These are phyloP conservation scores for Saturnispora dispora DNA, from an alignment of 805 yeast species.

Conservation along the genomic window DNA sequence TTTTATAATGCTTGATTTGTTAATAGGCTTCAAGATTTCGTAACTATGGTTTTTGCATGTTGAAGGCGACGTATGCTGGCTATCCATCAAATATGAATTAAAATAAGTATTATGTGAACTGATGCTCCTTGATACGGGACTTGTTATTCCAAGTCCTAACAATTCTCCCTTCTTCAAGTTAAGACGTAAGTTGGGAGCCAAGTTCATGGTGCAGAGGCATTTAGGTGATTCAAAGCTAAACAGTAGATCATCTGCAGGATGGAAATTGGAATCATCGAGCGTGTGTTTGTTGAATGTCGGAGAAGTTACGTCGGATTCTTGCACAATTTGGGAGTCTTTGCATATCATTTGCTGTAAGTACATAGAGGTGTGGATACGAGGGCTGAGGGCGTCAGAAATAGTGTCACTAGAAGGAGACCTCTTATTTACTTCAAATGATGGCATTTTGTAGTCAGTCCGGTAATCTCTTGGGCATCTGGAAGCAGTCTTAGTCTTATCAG, in stretches of 20 bases:
- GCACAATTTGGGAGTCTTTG: not conserved
- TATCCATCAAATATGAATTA: not conserved
- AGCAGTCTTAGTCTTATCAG: not conserved
- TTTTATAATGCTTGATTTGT: not conserved
- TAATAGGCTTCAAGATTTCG: not conserved
- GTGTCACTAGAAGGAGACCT: not conserved
- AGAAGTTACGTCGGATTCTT: not conserved
- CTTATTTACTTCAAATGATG: not conserved
- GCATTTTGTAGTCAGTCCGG: not conserved
- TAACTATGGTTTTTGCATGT: not conserved
- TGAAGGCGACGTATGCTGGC: not conserved
- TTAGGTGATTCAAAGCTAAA: not conserved
- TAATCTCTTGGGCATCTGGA: not conserved
- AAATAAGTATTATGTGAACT: not conserved
- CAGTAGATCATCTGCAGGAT: not conserved
- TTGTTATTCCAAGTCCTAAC: not conserved
- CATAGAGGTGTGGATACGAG: slow-evolving; percentile 1
- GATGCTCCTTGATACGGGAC: not conserved
- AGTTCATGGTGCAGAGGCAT: not conserved
- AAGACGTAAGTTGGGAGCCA: not conserved
- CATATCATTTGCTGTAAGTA: slow-evolving; percentile 1
- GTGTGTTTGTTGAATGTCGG: not conserved
- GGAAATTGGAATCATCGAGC: not conserved
- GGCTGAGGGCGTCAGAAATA: not conserved
- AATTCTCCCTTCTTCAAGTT: not conserved